A percentile compares a stretch with the other conserved stretches of the same genome.
Conservation (phyloP, 768 basidiomycete species). For the Hemileccinum impolitum region DNA sequence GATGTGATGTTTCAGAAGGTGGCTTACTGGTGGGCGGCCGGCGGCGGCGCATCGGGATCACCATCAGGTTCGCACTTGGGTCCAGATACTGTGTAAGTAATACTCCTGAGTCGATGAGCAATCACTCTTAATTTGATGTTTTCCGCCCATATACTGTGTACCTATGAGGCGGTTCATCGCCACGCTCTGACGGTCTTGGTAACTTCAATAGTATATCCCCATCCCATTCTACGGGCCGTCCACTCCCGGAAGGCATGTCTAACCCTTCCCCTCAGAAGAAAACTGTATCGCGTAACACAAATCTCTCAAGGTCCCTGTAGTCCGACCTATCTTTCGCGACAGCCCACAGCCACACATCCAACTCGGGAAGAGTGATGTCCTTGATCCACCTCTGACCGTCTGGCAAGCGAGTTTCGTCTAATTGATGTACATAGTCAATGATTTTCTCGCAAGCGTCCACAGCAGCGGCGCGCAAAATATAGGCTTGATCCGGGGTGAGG, state of each 20-base stretch:
- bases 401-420: slow-evolving; percentile 17
- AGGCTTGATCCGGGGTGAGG: slow-evolving; percentile 60
- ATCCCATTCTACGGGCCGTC: background rate
- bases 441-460: slow-evolving; percentile 77
- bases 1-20: slow-evolving; percentile 5
- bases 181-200: background rate
- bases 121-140: slow-evolving; percentile 8
- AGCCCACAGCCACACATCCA: slow-evolving; percentile 83
- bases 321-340: slow-evolving; percentile 76
- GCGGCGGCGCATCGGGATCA: slow-evolving; percentile 8
- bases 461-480: slow-evolving; percentile 72
- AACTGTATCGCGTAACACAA: slow-evolving; percentile 61
- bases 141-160: slow-evolving; percentile 2
- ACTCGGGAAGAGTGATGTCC: slow-evolving; percentile 51
- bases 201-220: background rate
- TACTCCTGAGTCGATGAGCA: background rate
- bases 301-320: slow-evolving; percentile 63
- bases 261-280: slow-evolving; percentile 50
- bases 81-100: slow-evolving; percentile 4
- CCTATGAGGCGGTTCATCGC: background rate
- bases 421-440: slow-evolving; percentile 46
- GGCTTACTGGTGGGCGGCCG: background rate
- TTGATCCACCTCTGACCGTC: slow-evolving; percentile 47
- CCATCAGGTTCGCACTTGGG: slow-evolving; percentile 11
- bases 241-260: background rate